Evolutionary conservation across 306 rosid species (phyloP).

Genomic region (Cucumis melo): DNA sequence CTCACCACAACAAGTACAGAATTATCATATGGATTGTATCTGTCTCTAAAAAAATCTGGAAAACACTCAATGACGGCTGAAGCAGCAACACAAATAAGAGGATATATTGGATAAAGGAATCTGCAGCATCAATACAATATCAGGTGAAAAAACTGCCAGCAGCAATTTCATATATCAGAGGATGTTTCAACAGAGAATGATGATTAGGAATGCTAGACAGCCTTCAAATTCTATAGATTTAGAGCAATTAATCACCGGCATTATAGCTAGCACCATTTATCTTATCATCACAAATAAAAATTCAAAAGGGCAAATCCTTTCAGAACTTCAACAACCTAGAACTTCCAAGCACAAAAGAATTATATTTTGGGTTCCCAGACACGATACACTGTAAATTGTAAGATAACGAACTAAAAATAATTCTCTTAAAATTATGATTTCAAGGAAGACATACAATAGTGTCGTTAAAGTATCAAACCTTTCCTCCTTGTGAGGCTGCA

Average conservation of each 20-base stretch:
- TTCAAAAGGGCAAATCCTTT: neutral
- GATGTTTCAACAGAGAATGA: neutral
- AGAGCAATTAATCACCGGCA: neutral
- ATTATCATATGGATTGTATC: conserved; percentile 33
- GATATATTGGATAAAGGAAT: conserved; percentile 94
- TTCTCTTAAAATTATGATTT: neutral
- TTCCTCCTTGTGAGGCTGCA: conserved; percentile 98
- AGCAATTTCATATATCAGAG: neutral
- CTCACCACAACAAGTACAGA: conserved; percentile 45
- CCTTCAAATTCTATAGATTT: neutral
- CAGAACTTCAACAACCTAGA: neutral
- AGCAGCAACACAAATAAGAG: conserved; percentile 92
- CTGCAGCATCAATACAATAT: conserved; percentile 26
- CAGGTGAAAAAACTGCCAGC: neutral
- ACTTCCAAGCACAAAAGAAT: neutral
- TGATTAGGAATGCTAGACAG: neutral
- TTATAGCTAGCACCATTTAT: neutral
- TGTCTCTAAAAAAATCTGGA: conserved; percentile 71
- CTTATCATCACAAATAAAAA: neutral
- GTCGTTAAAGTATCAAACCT: conserved; percentile 30
- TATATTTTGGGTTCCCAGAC: neutral
- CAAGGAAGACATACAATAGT: neutral
- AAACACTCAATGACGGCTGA: conserved; percentile 92
- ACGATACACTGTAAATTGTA: neutral
- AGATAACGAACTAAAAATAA: neutral